phyloP scores from a whole-genome alignment of 2,329 filamentous ascomycete genomes.

The Pochonia chlamydosporia region DNA sequence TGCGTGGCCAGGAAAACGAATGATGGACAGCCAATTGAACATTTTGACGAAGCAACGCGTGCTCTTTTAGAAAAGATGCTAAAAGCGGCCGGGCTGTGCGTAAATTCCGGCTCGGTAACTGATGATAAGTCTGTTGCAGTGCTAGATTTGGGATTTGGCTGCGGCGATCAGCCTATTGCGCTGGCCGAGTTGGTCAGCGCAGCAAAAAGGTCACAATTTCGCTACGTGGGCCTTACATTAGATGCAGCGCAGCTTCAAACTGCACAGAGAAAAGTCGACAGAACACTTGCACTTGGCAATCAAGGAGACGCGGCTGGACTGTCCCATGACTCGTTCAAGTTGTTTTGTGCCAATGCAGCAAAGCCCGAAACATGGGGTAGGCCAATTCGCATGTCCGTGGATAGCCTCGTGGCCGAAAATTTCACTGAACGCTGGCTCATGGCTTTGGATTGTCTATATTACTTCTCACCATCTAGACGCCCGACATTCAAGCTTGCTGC shows the following conservation, averaged over 20 bases:
- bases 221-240: conserved; percentile 49
- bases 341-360: conserved; percentile 46
- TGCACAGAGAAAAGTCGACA: conserved; percentile 25
- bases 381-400: conserved; percentile 17
- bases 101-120: conserved; percentile 3
- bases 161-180: conserved; percentile 50
- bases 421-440: conserved; percentile 40
- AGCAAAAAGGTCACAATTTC: conserved; percentile 21
- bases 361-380: conserved; percentile 35
- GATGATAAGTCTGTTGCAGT: conserved; percentile 23
- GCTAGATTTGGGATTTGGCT: conserved; percentile 53
- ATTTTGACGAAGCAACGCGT: conserved; percentile 41
- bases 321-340: conserved; percentile 15
- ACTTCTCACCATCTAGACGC: conserved; percentile 46
- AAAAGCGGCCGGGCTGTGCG: conserved; percentile 32
- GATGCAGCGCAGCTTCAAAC: conserved; percentile 36
- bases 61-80: conserved; percentile 43
- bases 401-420: conserved; percentile 17
- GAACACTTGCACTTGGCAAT: conserved; percentile 14
- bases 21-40: conserved; percentile 22
- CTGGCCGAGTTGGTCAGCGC: conserved; percentile 26
- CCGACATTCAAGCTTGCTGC: conserved; percentile 37
- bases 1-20: conserved; percentile 22
- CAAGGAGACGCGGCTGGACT: background rate
- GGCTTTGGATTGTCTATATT: conserved; percentile 50